Percentiles rank a stretch among this genome's conserved stretches.
These are phyloP conservation scores for Podila epigama DNA, from an alignment of 192 early-diverging fungal species.

Conservation along the genomic window DNA sequence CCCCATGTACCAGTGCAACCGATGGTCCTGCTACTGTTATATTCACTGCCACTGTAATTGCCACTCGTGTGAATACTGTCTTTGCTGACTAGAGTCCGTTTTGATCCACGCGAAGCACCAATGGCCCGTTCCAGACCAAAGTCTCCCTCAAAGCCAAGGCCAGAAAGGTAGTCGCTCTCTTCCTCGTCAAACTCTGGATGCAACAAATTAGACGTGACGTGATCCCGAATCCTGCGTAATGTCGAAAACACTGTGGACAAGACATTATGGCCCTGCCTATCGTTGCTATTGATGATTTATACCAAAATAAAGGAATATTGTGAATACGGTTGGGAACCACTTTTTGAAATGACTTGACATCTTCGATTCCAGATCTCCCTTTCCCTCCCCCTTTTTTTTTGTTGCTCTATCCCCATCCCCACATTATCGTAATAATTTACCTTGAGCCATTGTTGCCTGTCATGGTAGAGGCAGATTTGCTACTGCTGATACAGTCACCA, in stretches of 20 bases:
- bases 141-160: constrained; percentile 18
- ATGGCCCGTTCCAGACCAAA: constrained; percentile 15
- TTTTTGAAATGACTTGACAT: too few species aligned
- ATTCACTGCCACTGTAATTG: neutral
- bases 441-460: neutral
- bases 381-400: neutral
- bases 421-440: neutral
- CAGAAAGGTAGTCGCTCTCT: constrained; percentile 1
- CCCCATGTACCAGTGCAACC: neutral
- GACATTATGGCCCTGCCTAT: neutral
- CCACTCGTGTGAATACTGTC: neutral
- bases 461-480: neutral
- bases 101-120: neutral
- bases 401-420: neutral
- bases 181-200: constrained; percentile 24
- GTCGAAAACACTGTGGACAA: constrained; percentile 12
- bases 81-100: neutral
- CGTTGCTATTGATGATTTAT: neutral
- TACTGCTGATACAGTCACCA: too few species aligned
- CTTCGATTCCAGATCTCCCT: too few species aligned
- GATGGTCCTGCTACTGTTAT: neutral
- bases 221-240: constrained; percentile 21
- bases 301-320: neutral
- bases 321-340: too few species aligned
- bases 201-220: constrained; percentile 35